A percentile compares a stretch with the other conserved stretches of the same genome.
phyloP scores from a whole-genome alignment of 2,329 filamentous ascomycete species.

The Scytalidium lignicola region DNA sequence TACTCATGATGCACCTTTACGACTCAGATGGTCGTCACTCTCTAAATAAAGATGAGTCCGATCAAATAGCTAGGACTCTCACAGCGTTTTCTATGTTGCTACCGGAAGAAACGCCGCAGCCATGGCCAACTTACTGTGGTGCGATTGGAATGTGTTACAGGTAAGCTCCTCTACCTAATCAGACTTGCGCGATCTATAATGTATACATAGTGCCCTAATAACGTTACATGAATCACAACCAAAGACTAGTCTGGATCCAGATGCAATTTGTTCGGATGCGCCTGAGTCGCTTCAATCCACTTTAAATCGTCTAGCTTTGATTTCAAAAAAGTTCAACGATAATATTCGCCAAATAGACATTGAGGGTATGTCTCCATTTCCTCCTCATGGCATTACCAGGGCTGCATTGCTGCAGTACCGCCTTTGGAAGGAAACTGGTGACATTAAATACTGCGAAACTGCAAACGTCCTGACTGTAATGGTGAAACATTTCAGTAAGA shows the following conservation, averaged over 20 bases:
- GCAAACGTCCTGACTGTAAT: constrained; percentile 6
- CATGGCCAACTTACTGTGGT: constrained; percentile 16
- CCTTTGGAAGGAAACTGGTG: constrained; percentile 11
- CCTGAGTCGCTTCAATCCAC: constrained; percentile 9
- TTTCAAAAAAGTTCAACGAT: constrained; percentile 7
- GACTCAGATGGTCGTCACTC: constrained; percentile 1
- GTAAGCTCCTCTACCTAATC: constrained; percentile 1
- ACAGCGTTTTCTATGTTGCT: constrained; percentile 12
- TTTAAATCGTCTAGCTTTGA: constrained; percentile 5
- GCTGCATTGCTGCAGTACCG: constrained; percentile 2
- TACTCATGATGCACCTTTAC: constrained; percentile 8
- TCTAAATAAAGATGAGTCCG: constrained; percentile 8
- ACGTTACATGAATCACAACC: constrained; percentile 7
- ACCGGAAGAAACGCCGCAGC: constrained; percentile 15
- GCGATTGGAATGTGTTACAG: constrained; percentile 16
- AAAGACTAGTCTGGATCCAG: neutral
- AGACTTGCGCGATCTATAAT: neutral
- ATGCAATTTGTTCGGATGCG: neutral
- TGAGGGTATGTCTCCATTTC: constrained; percentile 13
- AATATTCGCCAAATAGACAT: constrained; percentile 7
- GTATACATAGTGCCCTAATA: constrained; percentile 10
- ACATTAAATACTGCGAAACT: constrained; percentile 6
- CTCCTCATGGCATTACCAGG: constrained; percentile 6
- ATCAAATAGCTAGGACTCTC: constrained; percentile 15
- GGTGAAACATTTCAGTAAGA: constrained; percentile 9